phyloP scores from a whole-genome alignment of 148 eudicot genomes.

The Chenopodium suecicum region DNA sequence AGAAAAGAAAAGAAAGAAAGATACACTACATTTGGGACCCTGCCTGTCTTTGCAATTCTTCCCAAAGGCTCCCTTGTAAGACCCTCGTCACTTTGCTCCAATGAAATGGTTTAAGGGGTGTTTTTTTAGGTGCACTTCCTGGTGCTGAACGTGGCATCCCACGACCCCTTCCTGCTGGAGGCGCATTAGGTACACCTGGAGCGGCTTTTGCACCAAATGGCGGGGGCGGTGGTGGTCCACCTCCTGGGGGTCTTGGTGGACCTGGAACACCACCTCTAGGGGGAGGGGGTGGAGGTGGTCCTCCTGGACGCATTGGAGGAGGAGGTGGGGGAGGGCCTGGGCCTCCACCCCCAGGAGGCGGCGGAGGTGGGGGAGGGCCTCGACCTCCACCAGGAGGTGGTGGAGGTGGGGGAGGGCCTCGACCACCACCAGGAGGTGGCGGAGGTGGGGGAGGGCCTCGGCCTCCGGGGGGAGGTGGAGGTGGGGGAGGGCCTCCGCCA shows the following conservation, averaged over 20 bases:
- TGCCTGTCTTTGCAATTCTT: slow-evolving; percentile 82
- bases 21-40: slow-evolving; percentile 69
- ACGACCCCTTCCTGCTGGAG: slow-evolving; percentile 65
- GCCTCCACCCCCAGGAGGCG: slow-evolving; percentile 58
- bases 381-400: slow-evolving; percentile 29
- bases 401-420: slow-evolving; percentile 76
- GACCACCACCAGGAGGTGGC: slow-evolving; percentile 63
- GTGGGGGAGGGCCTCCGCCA: slow-evolving; percentile 40
- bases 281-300: slow-evolving; percentile 75
- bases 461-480: slow-evolving; percentile 64
- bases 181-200: slow-evolving; percentile 41
- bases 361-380: slow-evolving; percentile 51
- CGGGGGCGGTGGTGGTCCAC: slow-evolving; percentile 78
- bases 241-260: slow-evolving; percentile 70
- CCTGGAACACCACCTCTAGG: slow-evolving; percentile 41
- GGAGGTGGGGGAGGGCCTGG: slow-evolving; percentile 85
- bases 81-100: slow-evolving; percentile 98
- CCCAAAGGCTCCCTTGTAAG: slow-evolving; percentile 96
- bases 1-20: slow-evolving; percentile 28
- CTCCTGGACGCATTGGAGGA: slow-evolving; percentile 43
- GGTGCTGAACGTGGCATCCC: slow-evolving; percentile 57
- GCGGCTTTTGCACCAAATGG: slow-evolving; percentile 51
- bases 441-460: slow-evolving; percentile 62
- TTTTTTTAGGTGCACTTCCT: slow-evolving; percentile 50
- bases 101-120: slow-evolving; percentile 78